Conservation (phyloP, 495 filamentous ascomycete species). For the Podospora didyma region DNA sequence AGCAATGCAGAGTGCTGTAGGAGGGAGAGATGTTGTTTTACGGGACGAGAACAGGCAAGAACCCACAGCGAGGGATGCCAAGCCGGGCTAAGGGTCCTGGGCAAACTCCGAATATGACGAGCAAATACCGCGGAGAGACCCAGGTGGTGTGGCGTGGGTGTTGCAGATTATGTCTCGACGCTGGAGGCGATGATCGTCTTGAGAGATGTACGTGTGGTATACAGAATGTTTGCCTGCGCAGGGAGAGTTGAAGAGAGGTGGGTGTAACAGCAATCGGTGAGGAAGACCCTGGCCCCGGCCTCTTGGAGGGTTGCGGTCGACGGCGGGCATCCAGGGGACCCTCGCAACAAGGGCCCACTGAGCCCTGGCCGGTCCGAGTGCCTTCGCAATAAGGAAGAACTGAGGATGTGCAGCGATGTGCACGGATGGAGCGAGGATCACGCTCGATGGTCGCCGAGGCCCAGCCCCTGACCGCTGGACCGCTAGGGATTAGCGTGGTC, state of each 20-base stretch:
- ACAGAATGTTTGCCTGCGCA: background rate
- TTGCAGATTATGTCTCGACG: constrained; percentile 47
- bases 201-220: background rate
- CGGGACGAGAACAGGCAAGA: constrained; percentile 1
- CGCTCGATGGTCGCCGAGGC: constrained; percentile 8
- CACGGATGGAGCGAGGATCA: constrained; percentile 23
- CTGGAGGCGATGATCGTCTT: constrained; percentile 18
- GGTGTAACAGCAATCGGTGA: constrained; percentile 8
- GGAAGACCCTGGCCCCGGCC: constrained; percentile 1
- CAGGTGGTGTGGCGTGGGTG: constrained; percentile 21
- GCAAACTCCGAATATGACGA: constrained; percentile 17
- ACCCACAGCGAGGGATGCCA: background rate
- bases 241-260: constrained; percentile 3
- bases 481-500: background rate
- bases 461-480: constrained; percentile 14
- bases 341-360: background rate
- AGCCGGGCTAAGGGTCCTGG: background rate
- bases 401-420: constrained; percentile 20
- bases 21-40: constrained; percentile 14
- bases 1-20: background rate
- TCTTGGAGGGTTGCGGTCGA: background rate
- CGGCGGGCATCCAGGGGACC: background rate
- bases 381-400: constrained; percentile 3
- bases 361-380: constrained; percentile 9
- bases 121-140: constrained; percentile 8